phyloP scores from a whole-genome alignment of 2,329 filamentous ascomycete genomes.

The Macroventuria anomochaeta region DNA sequence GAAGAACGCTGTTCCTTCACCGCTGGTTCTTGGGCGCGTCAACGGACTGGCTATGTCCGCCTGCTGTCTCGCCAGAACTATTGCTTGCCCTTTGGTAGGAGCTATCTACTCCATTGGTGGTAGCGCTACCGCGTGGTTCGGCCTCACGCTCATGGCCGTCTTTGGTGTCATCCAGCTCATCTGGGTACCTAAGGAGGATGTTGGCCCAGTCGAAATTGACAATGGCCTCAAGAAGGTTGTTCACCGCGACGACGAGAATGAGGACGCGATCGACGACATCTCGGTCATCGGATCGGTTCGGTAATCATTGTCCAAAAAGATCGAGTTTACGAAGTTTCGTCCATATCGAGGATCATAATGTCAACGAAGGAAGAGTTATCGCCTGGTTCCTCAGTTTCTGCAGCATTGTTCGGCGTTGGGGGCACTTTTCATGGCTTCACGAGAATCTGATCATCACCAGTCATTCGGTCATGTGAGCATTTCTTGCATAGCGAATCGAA shows the following conservation, averaged over 20 bases:
- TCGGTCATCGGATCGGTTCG: conserved; percentile 37
- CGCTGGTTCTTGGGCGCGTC: conserved; percentile 69
- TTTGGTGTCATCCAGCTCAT: conserved; percentile 63
- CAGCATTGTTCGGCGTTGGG: conserved; percentile 33
- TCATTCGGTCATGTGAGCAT: conserved; percentile 21
- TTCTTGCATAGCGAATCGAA: conserved; percentile 25
- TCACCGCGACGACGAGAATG: conserved; percentile 27
- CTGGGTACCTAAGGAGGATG: conserved; percentile 60
- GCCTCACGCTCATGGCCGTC: conserved; percentile 61
- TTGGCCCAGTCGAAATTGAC: conserved; percentile 40
- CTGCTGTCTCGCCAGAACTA: conserved; percentile 70
- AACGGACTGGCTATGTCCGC: conserved; percentile 73
- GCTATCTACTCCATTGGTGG: conserved; percentile 69
- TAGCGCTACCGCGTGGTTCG: conserved; percentile 68
- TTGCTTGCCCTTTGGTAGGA: conserved; percentile 71
- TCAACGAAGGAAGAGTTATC: not conserved
- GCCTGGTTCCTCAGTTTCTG: conserved; percentile 12
- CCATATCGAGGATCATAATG: conserved; percentile 1
- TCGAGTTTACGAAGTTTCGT: not conserved
- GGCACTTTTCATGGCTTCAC: conserved; percentile 7
- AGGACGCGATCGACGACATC: conserved; percentile 37
- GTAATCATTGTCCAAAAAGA: conserved; percentile 16
- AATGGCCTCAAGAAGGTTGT: conserved; percentile 42
- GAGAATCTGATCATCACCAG: conserved; percentile 3
- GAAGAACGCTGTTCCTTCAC: conserved; percentile 72